Conservation (phyloP, 1,284 basidiomycete species). For the Ganoderma sp. region DNA sequence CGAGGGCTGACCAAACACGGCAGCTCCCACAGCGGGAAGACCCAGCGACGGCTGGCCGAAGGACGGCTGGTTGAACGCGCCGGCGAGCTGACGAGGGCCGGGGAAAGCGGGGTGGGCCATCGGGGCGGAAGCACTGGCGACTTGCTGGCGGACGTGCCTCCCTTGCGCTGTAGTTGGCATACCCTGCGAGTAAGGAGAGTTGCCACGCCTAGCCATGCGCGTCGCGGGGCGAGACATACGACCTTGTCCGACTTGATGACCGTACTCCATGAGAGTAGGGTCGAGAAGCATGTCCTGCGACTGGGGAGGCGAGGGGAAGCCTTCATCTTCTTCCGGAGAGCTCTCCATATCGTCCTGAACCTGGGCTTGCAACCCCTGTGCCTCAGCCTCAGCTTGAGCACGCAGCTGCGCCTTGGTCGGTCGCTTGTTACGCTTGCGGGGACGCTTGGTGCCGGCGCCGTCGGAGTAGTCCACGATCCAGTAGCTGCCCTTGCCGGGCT, state of each 20-base stretch:
- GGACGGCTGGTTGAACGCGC: slow-evolving; percentile 18
- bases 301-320: slow-evolving; percentile 21
- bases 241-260: slow-evolving; percentile 44
- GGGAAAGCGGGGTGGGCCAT: not conserved
- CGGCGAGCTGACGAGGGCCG: slow-evolving; percentile 11
- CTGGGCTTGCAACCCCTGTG: slow-evolving; percentile 6
- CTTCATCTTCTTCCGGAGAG: slow-evolving; percentile 25
- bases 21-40: slow-evolving; percentile 13
- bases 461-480: slow-evolving; percentile 68
- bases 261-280: slow-evolving; percentile 40
- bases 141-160: slow-evolving; percentile 3
- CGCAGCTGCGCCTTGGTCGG: slow-evolving; percentile 39
- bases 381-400: slow-evolving; percentile 16
- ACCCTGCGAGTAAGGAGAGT: slow-evolving; percentile 29
- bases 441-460: slow-evolving; percentile 67
- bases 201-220: slow-evolving; percentile 26
- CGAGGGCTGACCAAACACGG: slow-evolving; percentile 24
- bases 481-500: slow-evolving; percentile 77
- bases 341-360: slow-evolving; percentile 18
- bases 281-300: slow-evolving; percentile 44
- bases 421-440: slow-evolving; percentile 60
- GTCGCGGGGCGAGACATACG: slow-evolving; percentile 26
- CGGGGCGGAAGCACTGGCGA: not conserved
- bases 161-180: not conserved
- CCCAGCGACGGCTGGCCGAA: slow-evolving; percentile 27